phyloP scores from a whole-genome alignment of 2,329 filamentous ascomycete species.

The Fusarium paranaense region DNA sequence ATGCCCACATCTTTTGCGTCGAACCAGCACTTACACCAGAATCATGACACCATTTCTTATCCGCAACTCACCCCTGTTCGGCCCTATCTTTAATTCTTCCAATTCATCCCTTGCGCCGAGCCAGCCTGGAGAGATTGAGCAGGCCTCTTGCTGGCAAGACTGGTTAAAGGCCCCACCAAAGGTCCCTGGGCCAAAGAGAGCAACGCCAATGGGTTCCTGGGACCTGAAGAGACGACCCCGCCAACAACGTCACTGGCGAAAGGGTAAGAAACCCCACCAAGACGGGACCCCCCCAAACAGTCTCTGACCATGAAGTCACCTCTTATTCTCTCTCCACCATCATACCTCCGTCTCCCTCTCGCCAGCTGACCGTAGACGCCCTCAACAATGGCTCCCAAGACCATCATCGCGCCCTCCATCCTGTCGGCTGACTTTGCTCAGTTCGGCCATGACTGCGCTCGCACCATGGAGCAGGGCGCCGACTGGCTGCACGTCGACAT shows the following conservation, averaged over 20 bases:
- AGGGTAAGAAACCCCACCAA: conserved; percentile 30
- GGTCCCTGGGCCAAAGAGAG: not conserved
- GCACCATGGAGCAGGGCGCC: conserved; percentile 86
- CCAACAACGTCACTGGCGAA: conserved; percentile 39
- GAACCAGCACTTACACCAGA: not conserved
- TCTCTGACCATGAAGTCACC: conserved; percentile 15
- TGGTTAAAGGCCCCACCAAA: not conserved
- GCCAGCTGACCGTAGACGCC: conserved; percentile 10
- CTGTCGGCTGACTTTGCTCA: conserved; percentile 95
- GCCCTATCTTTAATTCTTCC: not conserved
- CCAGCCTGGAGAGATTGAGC: conserved; percentile 3
- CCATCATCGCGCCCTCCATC: conserved; percentile 98
- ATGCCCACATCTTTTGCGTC: not conserved
- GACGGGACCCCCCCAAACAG: conserved; percentile 3
- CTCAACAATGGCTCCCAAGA: conserved; percentile 80
- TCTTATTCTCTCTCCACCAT: conserved; percentile 33
- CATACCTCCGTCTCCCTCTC: conserved; percentile 20
- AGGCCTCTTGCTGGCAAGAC: conserved; percentile 14
- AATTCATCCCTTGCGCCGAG: not conserved
- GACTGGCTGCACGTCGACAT: conserved; percentile 98
- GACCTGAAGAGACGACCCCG: conserved; percentile 27
- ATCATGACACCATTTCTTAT: not conserved
- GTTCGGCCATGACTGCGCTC: conserved; percentile 86
- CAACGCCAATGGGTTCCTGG: not conserved
- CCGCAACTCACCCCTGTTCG: not conserved